Base-by-base conservation (phyloP, 148 eudicot genomes). In the Persicaria maculosa region DNA sequence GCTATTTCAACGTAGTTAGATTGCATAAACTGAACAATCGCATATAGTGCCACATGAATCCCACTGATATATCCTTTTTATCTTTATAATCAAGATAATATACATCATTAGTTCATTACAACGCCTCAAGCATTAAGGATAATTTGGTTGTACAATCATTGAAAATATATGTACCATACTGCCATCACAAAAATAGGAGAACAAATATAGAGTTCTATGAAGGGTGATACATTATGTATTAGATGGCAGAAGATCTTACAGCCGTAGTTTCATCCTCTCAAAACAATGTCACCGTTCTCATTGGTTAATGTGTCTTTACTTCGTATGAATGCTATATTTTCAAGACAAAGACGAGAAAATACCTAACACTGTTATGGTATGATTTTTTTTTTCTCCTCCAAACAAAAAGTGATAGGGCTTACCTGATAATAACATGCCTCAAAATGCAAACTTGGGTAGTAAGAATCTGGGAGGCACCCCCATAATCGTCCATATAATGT, bases 401-500 rank as follows among this genome's bases (percentile, higher is more conserved):
- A n/a, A n/a, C n/a, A 52, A 12, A 52, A 52, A 52, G 55, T 14
- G 19, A 57, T 7, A 57, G 25, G 62, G 17, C 47, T 67, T 40
- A 90, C 98, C 98, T 95, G 99, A 76, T 95, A 95, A 80, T 95
- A 95, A 78, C 99, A 95, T 57, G 99, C 92, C 88, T 95, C 99
- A 75, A 95, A 95, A 78, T 95, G 99, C 84, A 95, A 83, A 78
- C 91, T 87, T 40, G 96, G 94, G 79, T 95, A 95, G 74, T 88
- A 92, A 47, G 86, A 86, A 68, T 76, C 83, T 45, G 96, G 96
- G 59, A 81, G 89, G 81, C 96, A 95, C 50, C 99, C 99, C 97
- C 97, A 95, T 70, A 90, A 72, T 64, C 99, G 91, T 47, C 99
- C 99, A 79, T 81, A 95, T 75, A 95, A 75, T 11, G 99, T 86